A percentile compares a stretch with the other conserved stretches of the same genome.
phyloP scores from a whole-genome alignment of 441 rosid genomes.

The Pelargonium exstipulatum region DNA sequence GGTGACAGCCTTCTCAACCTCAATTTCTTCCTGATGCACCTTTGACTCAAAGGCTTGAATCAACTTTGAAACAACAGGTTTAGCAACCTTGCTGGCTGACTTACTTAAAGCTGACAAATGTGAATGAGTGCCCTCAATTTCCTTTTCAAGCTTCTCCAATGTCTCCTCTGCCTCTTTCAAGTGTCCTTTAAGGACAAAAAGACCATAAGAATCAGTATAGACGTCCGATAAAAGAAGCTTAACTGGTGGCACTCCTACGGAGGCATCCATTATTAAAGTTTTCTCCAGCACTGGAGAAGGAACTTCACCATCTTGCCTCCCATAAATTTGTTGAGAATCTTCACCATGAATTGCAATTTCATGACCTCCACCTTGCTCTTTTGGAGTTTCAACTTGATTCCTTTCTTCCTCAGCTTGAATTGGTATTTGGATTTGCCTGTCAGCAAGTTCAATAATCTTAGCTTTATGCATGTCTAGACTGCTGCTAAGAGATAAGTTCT shows the following conservation, averaged over 20 bases:
- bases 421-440: conserved; percentile 26
- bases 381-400: conserved; percentile 26
- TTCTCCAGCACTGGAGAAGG: conserved; percentile 23
- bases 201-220: conserved; percentile 38
- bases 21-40: conserved; percentile 52
- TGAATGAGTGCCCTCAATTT: conserved; percentile 46
- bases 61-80: conserved; percentile 67
- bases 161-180: conserved; percentile 53
- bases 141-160: conserved; percentile 56
- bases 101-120: conserved; percentile 30
- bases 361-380: conserved; percentile 21
- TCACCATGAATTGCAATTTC: conserved; percentile 30
- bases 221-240: conserved; percentile 31
- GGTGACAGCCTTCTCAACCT: conserved; percentile 33
- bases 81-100: conserved; percentile 38
- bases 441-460: conserved; percentile 35
- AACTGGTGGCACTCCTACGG: conserved; percentile 14
- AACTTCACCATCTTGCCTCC: conserved; percentile 25
- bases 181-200: conserved; percentile 41
- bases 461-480: conserved; percentile 40
- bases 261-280: conserved; percentile 15
- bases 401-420: conserved; percentile 27
- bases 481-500: conserved; percentile 43
- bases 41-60: conserved; percentile 87
- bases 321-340: conserved; percentile 23